Base-by-base conservation (phyloP, 345 rosid species). In the Turritis glabra region DNA sequence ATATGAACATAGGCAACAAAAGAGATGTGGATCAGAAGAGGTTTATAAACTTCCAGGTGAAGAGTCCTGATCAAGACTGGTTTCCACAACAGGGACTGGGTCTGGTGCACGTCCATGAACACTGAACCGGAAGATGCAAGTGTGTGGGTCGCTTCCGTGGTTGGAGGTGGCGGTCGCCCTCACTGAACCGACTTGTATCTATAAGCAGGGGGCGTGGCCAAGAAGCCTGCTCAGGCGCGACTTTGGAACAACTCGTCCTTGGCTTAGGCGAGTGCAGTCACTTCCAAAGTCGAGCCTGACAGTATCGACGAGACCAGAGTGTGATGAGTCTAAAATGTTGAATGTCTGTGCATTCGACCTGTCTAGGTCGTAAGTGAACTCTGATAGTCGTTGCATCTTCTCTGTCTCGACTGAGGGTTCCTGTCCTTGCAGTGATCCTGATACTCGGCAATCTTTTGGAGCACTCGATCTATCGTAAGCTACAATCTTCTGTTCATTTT, bases 401-500 rank as follows among this genome's bases (percentile, higher is more conserved):
- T 80, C 79, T 3, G 77, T 35, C 46, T 80, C 83, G 5, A 26
- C 82, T 15, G 82, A 76, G 33, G 70, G 15, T 44, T 80, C 80
- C 50, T 50, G 70, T 81, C 78, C 90, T 71, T 83, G 88, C 73
- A 85, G 77, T 97, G 92, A 89, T 69, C 99, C 98, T 68, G 92
- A 86, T 43, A 90, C 85, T 22, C 85, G 77, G 57, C 96, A 92
- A 67, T 92, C 87, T 88, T 89, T 95, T 13, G 97, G 99, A 71
- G 99, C 98, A 82, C 96, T 92, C 10, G 97, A 82, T 75, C 97
- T 82, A 53, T 95, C 94, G 74, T 86, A 95, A 1, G 98, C 98
- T 18, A 90, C 98, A 48, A 83, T n/a, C n/a, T n/a, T 89, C 99
- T 92, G 93, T 70, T 55, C 74, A 37, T 77, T 79, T 57, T 7